Conservation (phyloP, 257 asterid species). For the Nicotiana sylvestris region DNA sequence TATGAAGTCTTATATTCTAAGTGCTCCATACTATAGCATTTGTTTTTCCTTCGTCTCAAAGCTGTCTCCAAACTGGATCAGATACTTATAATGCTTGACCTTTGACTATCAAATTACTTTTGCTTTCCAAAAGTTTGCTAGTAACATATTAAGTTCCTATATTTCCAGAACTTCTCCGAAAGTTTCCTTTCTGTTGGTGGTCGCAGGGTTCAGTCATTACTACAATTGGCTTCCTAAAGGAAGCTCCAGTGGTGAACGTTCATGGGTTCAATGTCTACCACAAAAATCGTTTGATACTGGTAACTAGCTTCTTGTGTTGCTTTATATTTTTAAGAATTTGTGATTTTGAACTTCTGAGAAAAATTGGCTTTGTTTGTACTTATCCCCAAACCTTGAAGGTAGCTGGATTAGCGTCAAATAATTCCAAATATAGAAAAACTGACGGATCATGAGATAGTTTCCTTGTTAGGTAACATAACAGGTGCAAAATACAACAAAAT, state of each 20-base stretch:
- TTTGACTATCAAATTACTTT: not conserved
- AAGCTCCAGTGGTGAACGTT: conserved; percentile 74
- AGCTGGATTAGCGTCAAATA: not conserved
- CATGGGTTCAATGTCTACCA: conserved; percentile 98
- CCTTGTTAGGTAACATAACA: not conserved
- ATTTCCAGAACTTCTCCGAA: conserved; percentile 1
- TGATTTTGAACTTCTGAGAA: not conserved
- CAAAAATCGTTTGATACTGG: conserved; percentile 90
- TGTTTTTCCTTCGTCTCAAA: not conserved
- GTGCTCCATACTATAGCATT: not conserved
- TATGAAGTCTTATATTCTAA: not conserved
- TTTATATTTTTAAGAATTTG: not conserved
- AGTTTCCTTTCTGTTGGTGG: not conserved
- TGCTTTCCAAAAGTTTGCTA: not conserved
- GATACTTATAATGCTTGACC: not conserved
- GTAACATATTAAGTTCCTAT: not conserved
- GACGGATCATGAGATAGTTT: not conserved
- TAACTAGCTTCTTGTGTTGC: conserved; percentile 29
- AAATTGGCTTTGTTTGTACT: not conserved
- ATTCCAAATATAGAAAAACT: not conserved
- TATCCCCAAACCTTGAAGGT: not conserved
- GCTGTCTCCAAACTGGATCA: not conserved
- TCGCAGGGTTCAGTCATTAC: conserved; percentile 66
- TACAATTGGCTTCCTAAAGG: conserved; percentile 84
- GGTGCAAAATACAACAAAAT: not conserved